Evolutionary conservation across 257 asterid species (phyloP).

Genomic region (Nyctanthes arbortristis): DNA sequence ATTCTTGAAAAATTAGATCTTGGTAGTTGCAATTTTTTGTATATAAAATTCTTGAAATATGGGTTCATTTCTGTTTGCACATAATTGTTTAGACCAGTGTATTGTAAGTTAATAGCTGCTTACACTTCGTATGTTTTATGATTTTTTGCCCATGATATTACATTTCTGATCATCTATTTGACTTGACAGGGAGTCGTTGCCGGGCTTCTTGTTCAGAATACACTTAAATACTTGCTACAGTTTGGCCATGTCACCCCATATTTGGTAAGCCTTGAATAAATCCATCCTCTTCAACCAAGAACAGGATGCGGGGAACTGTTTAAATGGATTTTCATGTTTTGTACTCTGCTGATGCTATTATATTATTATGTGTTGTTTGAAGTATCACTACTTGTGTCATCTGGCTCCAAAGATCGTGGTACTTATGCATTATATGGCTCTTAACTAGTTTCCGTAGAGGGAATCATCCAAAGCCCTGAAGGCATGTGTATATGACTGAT

Average conservation of each 20-base stretch:
- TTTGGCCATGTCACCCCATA: constrained; percentile 91
- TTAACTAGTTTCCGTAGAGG: neutral
- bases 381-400: no score
- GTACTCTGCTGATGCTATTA: neutral
- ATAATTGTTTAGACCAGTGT: neutral
- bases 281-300: neutral
- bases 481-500: neutral
- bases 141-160: neutral
- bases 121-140: neutral
- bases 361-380: neutral
- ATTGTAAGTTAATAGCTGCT: neutral
- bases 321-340: neutral
- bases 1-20: neutral
- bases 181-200: constrained; percentile 90
- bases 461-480: neutral
- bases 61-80: neutral
- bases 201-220: constrained; percentile 93
- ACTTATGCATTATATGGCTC: neutral
- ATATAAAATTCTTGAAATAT: neutral
- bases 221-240: constrained; percentile 85
- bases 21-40: neutral
- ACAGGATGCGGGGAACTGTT: neutral
- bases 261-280: constrained; percentile 54
- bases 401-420: no score
- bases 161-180: constrained; percentile 21